Conservation (phyloP, 1,139 yeast genomes). For the Saccharomycopsis hybrid region DNA sequence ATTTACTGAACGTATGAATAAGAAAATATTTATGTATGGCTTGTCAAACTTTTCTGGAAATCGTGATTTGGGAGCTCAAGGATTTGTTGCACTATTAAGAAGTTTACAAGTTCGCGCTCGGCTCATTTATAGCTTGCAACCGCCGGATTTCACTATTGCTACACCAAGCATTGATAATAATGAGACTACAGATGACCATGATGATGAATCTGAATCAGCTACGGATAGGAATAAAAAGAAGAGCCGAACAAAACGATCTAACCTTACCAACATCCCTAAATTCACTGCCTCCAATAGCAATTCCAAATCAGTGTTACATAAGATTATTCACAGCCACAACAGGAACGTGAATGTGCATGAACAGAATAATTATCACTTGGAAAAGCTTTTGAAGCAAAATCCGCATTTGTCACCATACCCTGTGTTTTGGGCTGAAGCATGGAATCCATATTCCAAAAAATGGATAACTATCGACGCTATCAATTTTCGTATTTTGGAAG, state of each 20-base stretch:
- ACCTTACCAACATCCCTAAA: conserved; percentile 13
- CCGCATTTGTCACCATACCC: conserved; percentile 44
- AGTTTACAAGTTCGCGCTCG: conserved; percentile 69
- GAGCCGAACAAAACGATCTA: conserved; percentile 10
- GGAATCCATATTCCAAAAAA: conserved; percentile 64
- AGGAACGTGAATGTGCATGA: conserved; percentile 1
- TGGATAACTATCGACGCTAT: conserved; percentile 90
- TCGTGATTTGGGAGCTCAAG: conserved; percentile 79
- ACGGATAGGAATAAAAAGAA: background rate
- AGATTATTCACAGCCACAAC: conserved; percentile 5
- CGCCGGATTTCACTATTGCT: conserved; percentile 71
- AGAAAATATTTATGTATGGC: conserved; percentile 36
- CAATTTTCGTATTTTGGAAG: conserved; percentile 57
- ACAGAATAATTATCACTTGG: conserved; percentile 3
- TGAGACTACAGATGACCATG: background rate
- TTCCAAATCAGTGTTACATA: conserved; percentile 13
- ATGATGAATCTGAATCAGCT: conserved; percentile 3
- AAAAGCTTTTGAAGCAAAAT: conserved; percentile 20
- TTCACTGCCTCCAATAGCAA: conserved; percentile 6
- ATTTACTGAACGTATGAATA: conserved; percentile 27
- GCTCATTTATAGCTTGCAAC: conserved; percentile 75
- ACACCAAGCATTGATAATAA: conserved; percentile 22
- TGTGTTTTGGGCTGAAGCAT: conserved; percentile 88
- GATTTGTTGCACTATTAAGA: conserved; percentile 72
- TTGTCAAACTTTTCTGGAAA: conserved; percentile 54